Base-by-base conservation (phyloP, 768 basidiomycete genomes). In the Collybiopsis luxurians region DNA sequence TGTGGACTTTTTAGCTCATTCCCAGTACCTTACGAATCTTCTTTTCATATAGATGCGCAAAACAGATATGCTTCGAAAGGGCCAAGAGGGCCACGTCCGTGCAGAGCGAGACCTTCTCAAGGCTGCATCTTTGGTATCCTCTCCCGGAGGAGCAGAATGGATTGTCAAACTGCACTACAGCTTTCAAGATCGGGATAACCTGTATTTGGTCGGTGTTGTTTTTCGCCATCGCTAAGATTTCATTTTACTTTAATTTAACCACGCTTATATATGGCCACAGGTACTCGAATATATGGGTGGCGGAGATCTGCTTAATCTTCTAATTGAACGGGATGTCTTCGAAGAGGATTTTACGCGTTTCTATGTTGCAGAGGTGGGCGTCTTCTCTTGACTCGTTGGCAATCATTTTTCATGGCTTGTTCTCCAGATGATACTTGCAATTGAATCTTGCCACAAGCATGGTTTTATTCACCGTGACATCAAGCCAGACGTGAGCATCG, bases 391-490 rank as follows among this genome's bases (percentile, higher is more conserved):
- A 58, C 55, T 30, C 46, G 56, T 56, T 59, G 55, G 60, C 54
- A 9, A 19, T 45, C 51, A 63, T 36, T 21, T 57, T 49, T 48
- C 26, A 34, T 17, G 49, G 38, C 61, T 60, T n/a, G 53, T 11
- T 49, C 12, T 26, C 24, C 67, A 93, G 92, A 97, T 97, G 95
- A 79, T 98, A 58, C 82, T 98, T 19, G 92, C 93, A 28, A 87
- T 98, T 60, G 90, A 95, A 69, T 89, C 88, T 59, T 95, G 93
- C 69, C 95, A 97, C 74, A 88, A 87, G 69, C 86, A 91, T 64
- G 95, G 95, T 10, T 98, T 95, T 75, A 97, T 98, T 66, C 96
- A 98, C 76, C 85, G 96, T 59, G 96, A 99, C 76, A 95, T 98
- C 74, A 95, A 97, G 73, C 91, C 94, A 64, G 92, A 95, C 73